phyloP scores from a whole-genome alignment of 225 moss, liverwort and hornwort genomes.

The Pseudisothecium myosuroides region DNA sequence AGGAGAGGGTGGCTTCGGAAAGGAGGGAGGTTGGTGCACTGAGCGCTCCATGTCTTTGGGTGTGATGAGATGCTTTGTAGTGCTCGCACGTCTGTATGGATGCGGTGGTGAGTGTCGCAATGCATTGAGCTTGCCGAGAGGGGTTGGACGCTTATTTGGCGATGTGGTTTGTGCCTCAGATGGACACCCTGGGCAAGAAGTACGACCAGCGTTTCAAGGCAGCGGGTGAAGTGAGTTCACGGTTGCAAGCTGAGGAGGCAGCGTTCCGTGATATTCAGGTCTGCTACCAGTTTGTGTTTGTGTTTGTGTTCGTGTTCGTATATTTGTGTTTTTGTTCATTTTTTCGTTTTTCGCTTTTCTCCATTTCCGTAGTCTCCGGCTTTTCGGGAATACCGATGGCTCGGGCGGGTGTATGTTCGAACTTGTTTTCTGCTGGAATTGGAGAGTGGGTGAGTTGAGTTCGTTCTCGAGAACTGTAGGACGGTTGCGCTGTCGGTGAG shows the following conservation, averaged over 20 bases:
- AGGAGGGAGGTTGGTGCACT: conserved; percentile 45
- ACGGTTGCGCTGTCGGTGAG: background rate
- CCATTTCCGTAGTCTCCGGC: background rate
- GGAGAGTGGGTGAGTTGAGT: background rate
- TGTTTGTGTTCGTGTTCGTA: background rate
- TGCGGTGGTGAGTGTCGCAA: background rate
- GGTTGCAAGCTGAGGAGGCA: conserved; percentile 62
- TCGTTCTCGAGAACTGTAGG: background rate
- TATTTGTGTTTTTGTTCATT: background rate
- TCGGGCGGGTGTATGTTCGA: background rate
- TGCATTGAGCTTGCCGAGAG: background rate
- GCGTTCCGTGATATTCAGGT: conserved; percentile 75
- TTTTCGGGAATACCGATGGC: background rate
- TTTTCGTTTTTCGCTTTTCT: background rate
- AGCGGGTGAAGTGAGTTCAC: conserved; percentile 61
- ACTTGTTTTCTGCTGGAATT: background rate
- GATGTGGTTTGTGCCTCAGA: conserved; percentile 18
- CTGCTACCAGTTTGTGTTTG: background rate
- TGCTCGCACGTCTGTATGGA: background rate
- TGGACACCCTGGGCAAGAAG: conserved; percentile 57
- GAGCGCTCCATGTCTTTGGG: background rate
- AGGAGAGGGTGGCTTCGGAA: conserved; percentile 52
- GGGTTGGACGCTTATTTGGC: background rate
- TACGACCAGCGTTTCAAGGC: conserved; percentile 74
- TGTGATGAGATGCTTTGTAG: background rate